Percentiles rank a stretch among this genome's conserved stretches.
Evolutionary conservation across 345 rosid genomes (phyloP).

Genomic region (Salix brachista): DNA sequence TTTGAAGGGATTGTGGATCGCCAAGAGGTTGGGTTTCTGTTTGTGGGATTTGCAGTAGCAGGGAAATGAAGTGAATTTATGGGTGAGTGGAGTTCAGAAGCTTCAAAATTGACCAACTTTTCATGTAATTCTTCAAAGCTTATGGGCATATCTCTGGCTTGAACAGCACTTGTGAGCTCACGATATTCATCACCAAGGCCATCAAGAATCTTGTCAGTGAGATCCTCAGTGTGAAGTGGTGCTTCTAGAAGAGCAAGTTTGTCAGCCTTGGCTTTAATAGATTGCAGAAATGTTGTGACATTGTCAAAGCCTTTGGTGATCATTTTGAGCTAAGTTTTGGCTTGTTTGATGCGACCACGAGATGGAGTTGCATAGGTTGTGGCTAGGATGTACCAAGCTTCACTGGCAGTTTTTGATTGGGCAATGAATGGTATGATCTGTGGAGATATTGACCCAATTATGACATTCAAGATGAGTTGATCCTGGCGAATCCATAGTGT

Average conservation of each 20-base stretch:
- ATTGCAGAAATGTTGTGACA: neutral
- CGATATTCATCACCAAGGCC: neutral
- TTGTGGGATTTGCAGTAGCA: too few species aligned
- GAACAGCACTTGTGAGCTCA: neutral
- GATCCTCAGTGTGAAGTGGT: neutral
- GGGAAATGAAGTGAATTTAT: too few species aligned
- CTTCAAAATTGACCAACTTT: too few species aligned
- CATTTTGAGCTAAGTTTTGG: neutral
- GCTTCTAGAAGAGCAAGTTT: slow-evolving; percentile 1
- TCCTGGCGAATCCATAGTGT: neutral
- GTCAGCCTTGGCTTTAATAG: neutral
- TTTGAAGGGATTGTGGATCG: too few species aligned
- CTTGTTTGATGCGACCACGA: neutral
- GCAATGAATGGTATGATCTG: neutral
- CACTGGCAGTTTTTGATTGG: neutral
- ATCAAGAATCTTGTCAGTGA: neutral
- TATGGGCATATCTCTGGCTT: too few species aligned
- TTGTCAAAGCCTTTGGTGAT: neutral
- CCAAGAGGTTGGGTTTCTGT: too few species aligned
- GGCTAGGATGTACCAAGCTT: neutral
- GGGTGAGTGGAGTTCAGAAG: too few species aligned
- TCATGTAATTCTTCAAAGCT: too few species aligned
- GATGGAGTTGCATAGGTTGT: neutral
- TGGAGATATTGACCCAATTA: neutral
- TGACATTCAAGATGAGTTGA: neutral